Conservation (phyloP, 2,329 filamentous ascomycete genomes). For the Rhynchosporium agropyri region DNA sequence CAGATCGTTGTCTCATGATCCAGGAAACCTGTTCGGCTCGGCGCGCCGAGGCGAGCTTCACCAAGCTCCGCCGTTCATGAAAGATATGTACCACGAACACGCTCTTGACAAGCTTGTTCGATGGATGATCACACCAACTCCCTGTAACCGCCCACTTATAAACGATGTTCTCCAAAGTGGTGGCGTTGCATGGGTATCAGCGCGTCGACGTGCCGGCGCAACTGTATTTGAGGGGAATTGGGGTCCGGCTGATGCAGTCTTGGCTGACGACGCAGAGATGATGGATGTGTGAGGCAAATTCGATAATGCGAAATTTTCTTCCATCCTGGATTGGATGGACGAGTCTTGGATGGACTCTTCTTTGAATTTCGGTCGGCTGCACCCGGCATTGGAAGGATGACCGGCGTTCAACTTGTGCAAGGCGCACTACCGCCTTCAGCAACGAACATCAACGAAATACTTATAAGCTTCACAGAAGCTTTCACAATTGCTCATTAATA, state of each 20-base stretch:
- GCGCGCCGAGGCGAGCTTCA: constrained; percentile 58
- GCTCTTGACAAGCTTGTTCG: constrained; percentile 83
- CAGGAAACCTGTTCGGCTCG: constrained; percentile 44
- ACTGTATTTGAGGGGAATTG: constrained; percentile 96
- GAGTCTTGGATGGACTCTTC: constrained; percentile 20
- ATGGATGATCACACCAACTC: constrained; percentile 81
- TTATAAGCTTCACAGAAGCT: constrained; percentile 26
- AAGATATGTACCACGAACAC: constrained; percentile 68
- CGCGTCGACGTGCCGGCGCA: constrained; percentile 80
- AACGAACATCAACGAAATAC: constrained; percentile 31
- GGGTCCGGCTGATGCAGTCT: constrained; percentile 69
- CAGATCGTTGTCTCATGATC: constrained; percentile 41
- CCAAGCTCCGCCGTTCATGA: constrained; percentile 85
- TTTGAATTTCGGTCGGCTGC: constrained; percentile 32
- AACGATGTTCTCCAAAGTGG: constrained; percentile 72
- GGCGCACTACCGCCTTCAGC: constrained; percentile 18
- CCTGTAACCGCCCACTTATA: constrained; percentile 73
- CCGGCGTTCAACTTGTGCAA: constrained; percentile 27
- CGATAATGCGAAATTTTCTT: constrained; percentile 31
- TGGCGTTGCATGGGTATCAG: constrained; percentile 78
- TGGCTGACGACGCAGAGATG: constrained; percentile 44
- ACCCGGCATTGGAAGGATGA: constrained; percentile 36
- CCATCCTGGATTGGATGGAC: constrained; percentile 42
- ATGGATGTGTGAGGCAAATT: constrained; percentile 41
- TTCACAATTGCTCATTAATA: constrained; percentile 35